Evolutionary conservation across 2,329 filamentous ascomycete genomes (phyloP).

Genomic region (Dactylellina cionopaga): DNA sequence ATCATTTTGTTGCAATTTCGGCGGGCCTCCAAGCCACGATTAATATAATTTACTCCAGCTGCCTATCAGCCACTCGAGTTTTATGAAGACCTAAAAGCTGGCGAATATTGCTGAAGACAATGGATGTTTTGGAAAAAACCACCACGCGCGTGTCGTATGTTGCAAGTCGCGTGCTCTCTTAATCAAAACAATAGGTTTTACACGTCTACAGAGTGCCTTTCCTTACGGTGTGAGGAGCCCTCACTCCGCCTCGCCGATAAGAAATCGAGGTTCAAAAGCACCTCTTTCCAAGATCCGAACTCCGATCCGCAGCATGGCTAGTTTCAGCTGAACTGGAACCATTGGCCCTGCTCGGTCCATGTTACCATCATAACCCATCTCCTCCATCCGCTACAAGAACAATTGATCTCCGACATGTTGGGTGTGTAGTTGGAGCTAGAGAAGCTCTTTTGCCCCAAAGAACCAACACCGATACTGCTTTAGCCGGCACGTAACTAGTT

Average conservation of each 20-base stretch:
- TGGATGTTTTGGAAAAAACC: neutral
- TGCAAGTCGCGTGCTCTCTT: conserved; percentile 9
- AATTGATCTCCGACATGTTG: conserved; percentile 7
- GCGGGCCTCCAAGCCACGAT: too few relatives aligned
- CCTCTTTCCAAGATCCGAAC: conserved; percentile 16
- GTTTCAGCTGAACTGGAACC: conserved; percentile 13
- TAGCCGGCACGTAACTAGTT: too few relatives aligned
- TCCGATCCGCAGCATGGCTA: conserved; percentile 17
- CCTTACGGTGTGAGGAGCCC: neutral
- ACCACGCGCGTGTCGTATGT: conserved; percentile 4
- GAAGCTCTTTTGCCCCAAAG: neutral
- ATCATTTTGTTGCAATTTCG: too few relatives aligned
- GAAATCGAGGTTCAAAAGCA: too few relatives aligned
- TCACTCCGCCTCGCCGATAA: conserved; percentile 4
- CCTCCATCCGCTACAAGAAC: neutral
- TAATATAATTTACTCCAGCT: too few relatives aligned
- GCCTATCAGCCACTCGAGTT: too few relatives aligned
- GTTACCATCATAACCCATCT: too few relatives aligned
- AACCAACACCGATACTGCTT: conserved; percentile 15
- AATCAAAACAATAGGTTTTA: conserved; percentile 17
- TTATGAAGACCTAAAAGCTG: too few relatives aligned
- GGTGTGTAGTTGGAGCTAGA: conserved; percentile 3
- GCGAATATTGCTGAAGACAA: too few relatives aligned
- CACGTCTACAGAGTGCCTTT: too few relatives aligned
- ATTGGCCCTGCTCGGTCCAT: conserved; percentile 27